These are phyloP conservation scores for Penicillium sp. DNA, from an alignment of 2,329 filamentous ascomycete genomes.

Conservation along the genomic window DNA sequence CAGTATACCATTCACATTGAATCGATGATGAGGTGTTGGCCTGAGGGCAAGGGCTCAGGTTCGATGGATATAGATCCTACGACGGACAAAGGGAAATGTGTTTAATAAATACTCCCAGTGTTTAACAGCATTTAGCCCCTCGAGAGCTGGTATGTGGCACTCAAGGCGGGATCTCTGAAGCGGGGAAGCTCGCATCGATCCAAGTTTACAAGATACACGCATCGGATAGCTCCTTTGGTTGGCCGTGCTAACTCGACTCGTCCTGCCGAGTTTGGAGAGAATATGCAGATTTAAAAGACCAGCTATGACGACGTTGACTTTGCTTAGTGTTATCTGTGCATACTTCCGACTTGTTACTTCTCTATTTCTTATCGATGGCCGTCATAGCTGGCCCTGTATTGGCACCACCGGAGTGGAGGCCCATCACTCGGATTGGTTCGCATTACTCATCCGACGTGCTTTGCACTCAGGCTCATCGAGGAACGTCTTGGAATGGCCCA, in stretches of 20 bases:
- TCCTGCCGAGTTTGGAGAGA: slow-evolving; percentile 31
- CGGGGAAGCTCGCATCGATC: slow-evolving; percentile 20
- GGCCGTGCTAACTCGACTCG: slow-evolving; percentile 12
- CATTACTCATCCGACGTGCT: background rate
- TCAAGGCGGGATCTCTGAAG: slow-evolving; percentile 12
- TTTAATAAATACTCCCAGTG: slow-evolving; percentile 15
- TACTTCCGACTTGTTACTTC: background rate
- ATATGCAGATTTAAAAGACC: slow-evolving; percentile 20
- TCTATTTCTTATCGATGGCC: background rate
- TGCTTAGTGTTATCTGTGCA: background rate
- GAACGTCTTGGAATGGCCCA: background rate
- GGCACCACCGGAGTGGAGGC: background rate
- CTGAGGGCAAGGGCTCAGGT: background rate
- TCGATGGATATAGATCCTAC: background rate
- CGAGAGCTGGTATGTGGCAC: slow-evolving; percentile 4
- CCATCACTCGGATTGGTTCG: background rate
- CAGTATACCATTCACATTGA: too few species aligned
- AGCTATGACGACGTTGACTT: slow-evolving; percentile 5
- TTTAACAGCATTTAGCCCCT: background rate
- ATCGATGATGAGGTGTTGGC: background rate
- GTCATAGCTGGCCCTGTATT: background rate
- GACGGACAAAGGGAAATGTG: background rate
- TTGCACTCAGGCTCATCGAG: background rate
- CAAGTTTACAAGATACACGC: slow-evolving; percentile 6
- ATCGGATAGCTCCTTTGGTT: slow-evolving; percentile 20